phyloP scores from a whole-genome alignment of 2,329 filamentous ascomycete genomes.

The Ceratocystis alfenasii region DNA sequence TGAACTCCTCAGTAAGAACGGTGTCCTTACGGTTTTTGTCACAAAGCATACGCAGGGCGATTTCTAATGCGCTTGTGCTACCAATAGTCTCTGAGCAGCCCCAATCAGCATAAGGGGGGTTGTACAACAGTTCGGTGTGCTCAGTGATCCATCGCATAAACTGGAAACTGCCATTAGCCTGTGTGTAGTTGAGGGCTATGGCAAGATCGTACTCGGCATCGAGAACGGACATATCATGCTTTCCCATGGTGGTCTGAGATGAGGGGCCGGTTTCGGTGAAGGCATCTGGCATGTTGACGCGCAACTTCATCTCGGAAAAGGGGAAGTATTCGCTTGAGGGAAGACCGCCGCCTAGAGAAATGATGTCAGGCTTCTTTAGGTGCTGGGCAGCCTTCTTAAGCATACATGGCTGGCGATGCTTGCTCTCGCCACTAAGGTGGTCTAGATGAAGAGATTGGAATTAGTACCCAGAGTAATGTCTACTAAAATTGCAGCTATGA shows the following conservation, averaged over 20 bases:
- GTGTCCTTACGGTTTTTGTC: constrained; percentile 57
- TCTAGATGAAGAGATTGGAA: constrained; percentile 29
- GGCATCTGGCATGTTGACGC: constrained; percentile 50
- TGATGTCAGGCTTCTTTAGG: constrained; percentile 69
- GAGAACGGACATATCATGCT: constrained; percentile 52
- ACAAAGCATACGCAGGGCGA: constrained; percentile 70
- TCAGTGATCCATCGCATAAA: constrained; percentile 84
- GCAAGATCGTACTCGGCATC: constrained; percentile 53
- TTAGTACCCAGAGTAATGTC: constrained; percentile 14
- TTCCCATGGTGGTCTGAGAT: constrained; percentile 55
- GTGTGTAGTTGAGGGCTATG: constrained; percentile 86
- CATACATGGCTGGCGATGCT: constrained; percentile 50
- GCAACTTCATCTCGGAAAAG: constrained; percentile 65
- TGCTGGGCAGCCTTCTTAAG: constrained; percentile 72
- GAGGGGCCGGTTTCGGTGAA: constrained; percentile 59
- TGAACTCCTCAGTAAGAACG: constrained; percentile 80
- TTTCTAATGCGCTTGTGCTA: constrained; percentile 75
- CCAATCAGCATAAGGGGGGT: constrained; percentile 87
- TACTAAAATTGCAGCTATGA: too few species aligned
- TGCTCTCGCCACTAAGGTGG: constrained; percentile 51
- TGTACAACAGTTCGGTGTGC: constrained; percentile 83
- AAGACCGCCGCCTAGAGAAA: constrained; percentile 84
- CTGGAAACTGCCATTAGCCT: constrained; percentile 74
- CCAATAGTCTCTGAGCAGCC: constrained; percentile 70
- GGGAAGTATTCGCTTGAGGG: constrained; percentile 87